Base-by-base conservation (phyloP, 176 grass and related monocot genomes). In the Echinochloa phyllopogon region DNA sequence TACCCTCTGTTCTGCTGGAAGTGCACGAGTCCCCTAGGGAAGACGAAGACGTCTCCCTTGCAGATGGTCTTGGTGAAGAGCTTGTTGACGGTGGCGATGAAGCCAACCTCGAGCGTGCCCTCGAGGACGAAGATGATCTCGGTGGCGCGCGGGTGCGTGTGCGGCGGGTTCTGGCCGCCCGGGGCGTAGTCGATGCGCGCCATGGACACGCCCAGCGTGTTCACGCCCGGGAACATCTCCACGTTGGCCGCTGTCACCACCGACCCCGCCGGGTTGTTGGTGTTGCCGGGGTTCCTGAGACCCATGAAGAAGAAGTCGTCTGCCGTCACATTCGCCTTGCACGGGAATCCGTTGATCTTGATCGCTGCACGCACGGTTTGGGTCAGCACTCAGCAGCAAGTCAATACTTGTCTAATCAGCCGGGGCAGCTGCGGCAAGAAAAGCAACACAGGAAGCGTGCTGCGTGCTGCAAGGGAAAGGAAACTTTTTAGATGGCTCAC, bases 141-240 rank as follows among this genome's bases (percentile, higher is more conserved):
- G 0, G 94, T 93, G 70, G 86, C 94, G 11, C 94, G 91, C 16
- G 94, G 94, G 88, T 93, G 94, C 10, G 94, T 93, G 88, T 96
- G 94, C 10, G 94, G 94, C 0, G 91, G 94, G 86, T 93, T 96
- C 75, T 87, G 80, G 0, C 94, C 94, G 0, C 87, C 82, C 0
- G 77, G 76, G 0, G 94, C 92, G 53, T 87, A 97, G 89, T 97
- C 92, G 45, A 97, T 88, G 66, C 92, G 87, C 53, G 92, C 87
- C 40, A 97, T 82, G 73, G 94, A 94, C 18, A 94, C 88, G 16
- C 94, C 92, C 4, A 97, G 69, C 13, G 94, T 92, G 90, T 97
- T 97, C 10, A 94, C 85, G 6, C 94, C 94, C 1, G 94, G 80
- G 60, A 97, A 79, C 12, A 6, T 56, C 66, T 63, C 20, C 44